These are phyloP conservation scores for Ilyonectria mors-panacis DNA, from an alignment of 2,329 filamentous ascomycete genomes.

Conservation along the genomic window DNA sequence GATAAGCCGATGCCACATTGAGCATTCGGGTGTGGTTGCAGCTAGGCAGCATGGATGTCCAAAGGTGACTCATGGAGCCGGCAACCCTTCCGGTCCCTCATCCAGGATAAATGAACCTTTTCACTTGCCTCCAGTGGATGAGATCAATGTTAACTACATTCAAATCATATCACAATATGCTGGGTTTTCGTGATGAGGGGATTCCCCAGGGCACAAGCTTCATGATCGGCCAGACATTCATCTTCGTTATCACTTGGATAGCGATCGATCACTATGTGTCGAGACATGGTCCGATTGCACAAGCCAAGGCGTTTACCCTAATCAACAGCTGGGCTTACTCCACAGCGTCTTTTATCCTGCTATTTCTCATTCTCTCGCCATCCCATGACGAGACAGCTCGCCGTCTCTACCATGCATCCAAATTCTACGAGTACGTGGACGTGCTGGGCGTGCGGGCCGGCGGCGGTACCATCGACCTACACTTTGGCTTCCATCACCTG, in stretches of 20 bases:
- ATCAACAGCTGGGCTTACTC: conserved; percentile 30
- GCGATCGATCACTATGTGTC: conserved; percentile 19
- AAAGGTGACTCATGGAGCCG: neutral
- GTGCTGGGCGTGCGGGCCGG: conserved; percentile 49
- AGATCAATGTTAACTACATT: neutral
- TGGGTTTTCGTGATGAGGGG: neutral
- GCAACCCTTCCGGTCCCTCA: neutral
- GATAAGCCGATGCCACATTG: neutral
- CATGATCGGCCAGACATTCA: conserved; percentile 16
- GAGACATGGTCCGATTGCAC: conserved; percentile 20
- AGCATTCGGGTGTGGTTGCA: neutral
- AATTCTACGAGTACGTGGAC: conserved; percentile 52
- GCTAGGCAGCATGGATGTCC: neutral
- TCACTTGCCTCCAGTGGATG: neutral
- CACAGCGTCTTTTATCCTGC: conserved; percentile 1
- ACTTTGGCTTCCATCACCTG: conserved; percentile 52
- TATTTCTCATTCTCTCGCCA: conserved; percentile 24
- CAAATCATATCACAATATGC: neutral
- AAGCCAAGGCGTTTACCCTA: neutral
- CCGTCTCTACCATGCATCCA: conserved; percentile 46
- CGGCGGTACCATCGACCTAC: conserved; percentile 43
- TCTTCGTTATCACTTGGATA: conserved; percentile 19
- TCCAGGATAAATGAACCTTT: neutral
- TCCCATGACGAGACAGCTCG: conserved; percentile 14
- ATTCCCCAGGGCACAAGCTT: neutral